Evolutionary conservation across 2,329 filamentous ascomycete species (phyloP).

Genomic region (Fusarium avenaceum): DNA sequence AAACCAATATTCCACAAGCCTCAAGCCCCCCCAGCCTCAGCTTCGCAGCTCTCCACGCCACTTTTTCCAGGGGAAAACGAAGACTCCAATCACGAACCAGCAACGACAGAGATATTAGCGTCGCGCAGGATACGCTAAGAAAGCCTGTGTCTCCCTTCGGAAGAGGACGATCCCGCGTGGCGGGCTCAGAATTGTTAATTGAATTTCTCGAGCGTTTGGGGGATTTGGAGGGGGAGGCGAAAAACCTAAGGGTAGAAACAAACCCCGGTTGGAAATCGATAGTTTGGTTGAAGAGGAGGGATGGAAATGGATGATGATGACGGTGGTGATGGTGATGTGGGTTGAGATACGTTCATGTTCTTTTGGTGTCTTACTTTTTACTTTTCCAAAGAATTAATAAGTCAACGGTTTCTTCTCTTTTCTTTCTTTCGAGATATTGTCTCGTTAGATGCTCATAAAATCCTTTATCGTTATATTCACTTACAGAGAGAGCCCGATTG

Average conservation of each 20-base stretch:
- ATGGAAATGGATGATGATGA: not conserved
- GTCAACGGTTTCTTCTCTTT: not conserved
- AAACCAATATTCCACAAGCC: slow-evolving; percentile 28
- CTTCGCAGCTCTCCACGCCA: slow-evolving; percentile 39
- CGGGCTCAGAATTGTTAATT: slow-evolving; percentile 31
- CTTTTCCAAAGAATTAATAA: slow-evolving; percentile 17
- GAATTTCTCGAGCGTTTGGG: slow-evolving; percentile 24
- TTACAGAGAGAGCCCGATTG: slow-evolving; percentile 12
- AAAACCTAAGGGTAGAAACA: slow-evolving; percentile 7
- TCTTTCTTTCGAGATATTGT: not conserved
- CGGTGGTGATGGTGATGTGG: not conserved
- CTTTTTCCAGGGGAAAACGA: slow-evolving; percentile 26
- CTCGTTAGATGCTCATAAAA: not conserved
- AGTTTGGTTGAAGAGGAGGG: slow-evolving; percentile 20
- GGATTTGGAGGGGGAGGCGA: slow-evolving; percentile 15
- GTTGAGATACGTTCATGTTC: slow-evolving; percentile 1
- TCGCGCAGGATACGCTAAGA: slow-evolving; percentile 31
- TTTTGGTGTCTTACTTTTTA: not conserved
- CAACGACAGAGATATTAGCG: slow-evolving; percentile 38
- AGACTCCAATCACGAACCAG: slow-evolving; percentile 36
- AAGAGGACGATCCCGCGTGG: slow-evolving; percentile 33
- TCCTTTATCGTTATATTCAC: not conserved
- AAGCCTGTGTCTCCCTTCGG: slow-evolving; percentile 19
- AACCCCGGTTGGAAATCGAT: slow-evolving; percentile 21
- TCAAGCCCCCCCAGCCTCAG: not conserved